Evolutionary conservation across 345 rosid genomes (phyloP).

Genomic region (Ailanthus altissimus): DNA sequence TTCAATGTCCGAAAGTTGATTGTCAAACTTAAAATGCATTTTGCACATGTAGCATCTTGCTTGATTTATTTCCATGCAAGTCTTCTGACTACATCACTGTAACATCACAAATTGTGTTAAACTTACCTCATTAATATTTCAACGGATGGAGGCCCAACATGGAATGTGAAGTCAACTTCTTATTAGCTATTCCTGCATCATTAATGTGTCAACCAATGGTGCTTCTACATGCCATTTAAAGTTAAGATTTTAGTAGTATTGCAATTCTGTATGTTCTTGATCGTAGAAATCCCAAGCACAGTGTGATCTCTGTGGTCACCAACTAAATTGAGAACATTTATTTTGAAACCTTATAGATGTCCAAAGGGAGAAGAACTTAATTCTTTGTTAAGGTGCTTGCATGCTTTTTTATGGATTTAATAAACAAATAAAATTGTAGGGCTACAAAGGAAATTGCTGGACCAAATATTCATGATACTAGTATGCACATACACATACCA

Average conservation of each 20-base stretch:
- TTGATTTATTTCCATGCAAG: neutral
- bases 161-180: neutral
- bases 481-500: neutral
- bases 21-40: neutral
- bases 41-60: neutral
- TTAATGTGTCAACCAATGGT: neutral
- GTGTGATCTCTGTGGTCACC: neutral
- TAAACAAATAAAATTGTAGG: neutral
- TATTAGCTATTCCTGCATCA: neutral
- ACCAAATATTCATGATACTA: no score
- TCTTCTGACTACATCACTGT: neutral
- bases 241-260: neutral
- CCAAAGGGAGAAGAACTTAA: neutral
- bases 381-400: constrained; percentile 4
- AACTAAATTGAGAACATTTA: neutral
- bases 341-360: neutral
- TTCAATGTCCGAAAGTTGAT: neutral
- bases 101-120: neutral
- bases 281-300: neutral
- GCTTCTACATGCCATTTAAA: neutral
- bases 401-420: neutral
- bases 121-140: neutral
- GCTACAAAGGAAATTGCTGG: neutral
- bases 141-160: neutral
- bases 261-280: neutral